Evolutionary conservation across 164 flowering plant species (phyloP), one percentile per base, ranked within the genome.

Genomic region (Vitis cinerea): DNA sequence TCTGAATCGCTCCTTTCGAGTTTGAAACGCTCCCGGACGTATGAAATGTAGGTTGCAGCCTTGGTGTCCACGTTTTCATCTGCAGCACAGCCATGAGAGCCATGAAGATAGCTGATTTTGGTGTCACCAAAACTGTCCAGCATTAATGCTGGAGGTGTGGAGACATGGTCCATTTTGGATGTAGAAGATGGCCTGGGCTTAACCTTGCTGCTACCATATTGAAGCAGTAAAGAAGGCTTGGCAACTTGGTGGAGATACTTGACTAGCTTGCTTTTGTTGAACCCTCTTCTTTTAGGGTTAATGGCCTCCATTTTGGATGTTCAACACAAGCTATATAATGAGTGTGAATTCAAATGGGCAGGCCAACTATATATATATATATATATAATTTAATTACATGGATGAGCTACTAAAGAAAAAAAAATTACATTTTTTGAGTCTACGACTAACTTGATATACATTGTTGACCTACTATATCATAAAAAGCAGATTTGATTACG

Each of bases 11-110:
- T 29, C 47, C 64, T 75, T 61, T 79, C 82, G 1, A 69, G 72
- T 15, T 62, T 69, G 61, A 69, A 64, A 3, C 77, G 63, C 71
- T 77, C 80, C 54, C 72, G 70, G 19, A 82, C 77, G 16, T 19
- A 12, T 23, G 66, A 79, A 49, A 79, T 82, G 53, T 69, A 82
- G 19, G 60, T 66, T 8, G 79, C 55, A 15, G 82, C 82, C 53
- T 72, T 81, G 31, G 23, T 31, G 62, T 82, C 80, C 9, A 81
- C 82, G 44, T 69, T 68, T 9, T 69, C 76, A 55, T 78, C 82
- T 3, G 72, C 82, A 6, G 56, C 72, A 49, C 48, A n/a, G 10
- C 53, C 65, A 12, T 50, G 12, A 17, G 61, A 8, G 11, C 68
- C 65, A 59, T 58, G 50, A 15, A 51, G 48, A 9, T 63, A 49